Base-by-base conservation (phyloP, 441 rosid genomes). In the Populus hybrid region DNA sequence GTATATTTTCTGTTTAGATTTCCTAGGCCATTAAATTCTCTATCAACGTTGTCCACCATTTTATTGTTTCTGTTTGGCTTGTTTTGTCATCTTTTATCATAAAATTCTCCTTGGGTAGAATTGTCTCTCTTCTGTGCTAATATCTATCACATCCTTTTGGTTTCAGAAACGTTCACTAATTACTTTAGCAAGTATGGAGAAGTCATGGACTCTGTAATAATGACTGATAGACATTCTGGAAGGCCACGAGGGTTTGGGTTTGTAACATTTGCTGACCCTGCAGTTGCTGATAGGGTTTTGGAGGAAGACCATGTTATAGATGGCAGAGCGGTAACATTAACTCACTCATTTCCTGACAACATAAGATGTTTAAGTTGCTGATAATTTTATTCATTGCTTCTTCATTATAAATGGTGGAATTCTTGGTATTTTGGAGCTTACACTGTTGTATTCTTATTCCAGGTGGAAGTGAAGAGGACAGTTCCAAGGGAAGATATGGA, bases 401-500 rank as follows among this genome's bases (percentile, higher is more conserved):
- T 34, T 50, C 30, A 28, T 3, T 20, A 2, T n/a, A 21, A 38
- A 70, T 28, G 26, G 38, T 30, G 10, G 12, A 20, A 30, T 23
- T 6, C 35, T 67, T 21, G 11, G 30, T 50, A 65, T 34, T 28
- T n/a, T 26, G 50, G 34, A 64, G 70, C 67, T 78, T 71, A 64
- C 67, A 73, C 16, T 71, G 30, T 23, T 79, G 76, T 34, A 34
- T 75, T 42, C 67, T 32, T 71, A 21, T 75, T 42, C 80, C 85
- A 95, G 99, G 99, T 95, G 82, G 98, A 93, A 86, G 92, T 92
- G 78, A 95, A 95, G 81, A 89, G 94, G 78, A 92, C 97, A 40
- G 92, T 93, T 81, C 98, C 97, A 0, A 93, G 88, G 88, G 97
- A 92, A 46, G 89, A 90, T 70, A 83, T 88, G 74, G 97, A 87